phyloP scores from a whole-genome alignment of 2,329 filamentous ascomycete genomes.

The Stagonosporopsis rhizophila region DNA sequence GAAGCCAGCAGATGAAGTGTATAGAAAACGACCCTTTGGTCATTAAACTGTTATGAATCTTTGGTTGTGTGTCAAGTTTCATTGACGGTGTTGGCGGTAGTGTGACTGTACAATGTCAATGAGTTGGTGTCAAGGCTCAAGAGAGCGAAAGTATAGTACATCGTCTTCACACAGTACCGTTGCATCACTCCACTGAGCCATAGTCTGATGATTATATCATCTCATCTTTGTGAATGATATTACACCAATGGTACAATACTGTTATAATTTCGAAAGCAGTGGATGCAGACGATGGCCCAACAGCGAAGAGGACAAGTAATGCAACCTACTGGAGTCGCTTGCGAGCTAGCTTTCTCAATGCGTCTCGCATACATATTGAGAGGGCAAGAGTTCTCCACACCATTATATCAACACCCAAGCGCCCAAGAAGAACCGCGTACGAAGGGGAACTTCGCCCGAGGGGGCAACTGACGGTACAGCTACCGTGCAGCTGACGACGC shows the following conservation, averaged over 20 bases:
- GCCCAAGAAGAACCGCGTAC: not conserved
- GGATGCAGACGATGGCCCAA: not conserved
- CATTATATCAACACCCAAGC: not conserved
- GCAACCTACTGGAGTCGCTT: conserved; percentile 5
- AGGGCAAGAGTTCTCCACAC: not conserved
- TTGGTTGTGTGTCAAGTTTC: not conserved
- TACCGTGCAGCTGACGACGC: too few species aligned
- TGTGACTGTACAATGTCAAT: not conserved
- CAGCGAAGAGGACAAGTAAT: not conserved
- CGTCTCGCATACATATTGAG: not conserved
- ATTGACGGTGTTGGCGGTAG: not conserved
- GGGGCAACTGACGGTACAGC: not conserved
- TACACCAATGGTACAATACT: not conserved
- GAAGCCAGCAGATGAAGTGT: not conserved
- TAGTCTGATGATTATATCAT: too few species aligned
- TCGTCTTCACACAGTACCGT: too few species aligned
- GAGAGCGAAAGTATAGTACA: too few species aligned
- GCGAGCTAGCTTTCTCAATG: not conserved
- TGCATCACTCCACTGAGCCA: too few species aligned
- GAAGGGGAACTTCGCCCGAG: not conserved
- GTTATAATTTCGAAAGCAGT: not conserved
- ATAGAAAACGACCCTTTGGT: not conserved
- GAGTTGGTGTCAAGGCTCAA: too few species aligned
- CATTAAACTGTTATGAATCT: not conserved
- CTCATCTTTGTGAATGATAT: too few species aligned